Evolutionary conservation across 192 early-diverging fungal species (phyloP), one percentile per base, ranked within the genome.

Genomic region (Gryganskiella cystojenkinii): DNA sequence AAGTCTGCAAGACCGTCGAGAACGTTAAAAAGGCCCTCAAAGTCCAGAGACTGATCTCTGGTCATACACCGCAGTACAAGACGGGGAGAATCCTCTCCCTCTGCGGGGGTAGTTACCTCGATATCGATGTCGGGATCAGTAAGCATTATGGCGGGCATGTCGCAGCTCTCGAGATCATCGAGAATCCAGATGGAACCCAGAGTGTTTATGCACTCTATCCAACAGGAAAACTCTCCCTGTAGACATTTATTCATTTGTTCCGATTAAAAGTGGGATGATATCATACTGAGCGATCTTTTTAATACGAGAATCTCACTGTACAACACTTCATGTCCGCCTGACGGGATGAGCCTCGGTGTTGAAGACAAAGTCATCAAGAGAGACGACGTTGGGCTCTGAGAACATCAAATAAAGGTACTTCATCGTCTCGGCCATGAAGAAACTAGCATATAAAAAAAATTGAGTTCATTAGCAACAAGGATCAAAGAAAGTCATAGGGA

Each of bases 321-420:
- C n/a, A n/a, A n/a, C n/a, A n/a, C n/a, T n/a, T n/a, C n/a, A n/a
- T n/a, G n/a, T n/a, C n/a, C n/a, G n/a, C n/a, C n/a, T n/a, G 27
- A 98, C 64, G 47, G 95, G 95, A 81, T 98, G 97, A 24, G 95
- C 96, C 79, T 98, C 97, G 3, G 97, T 99, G 70, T 95, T 99
- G 65, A 98, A 89, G 4, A 98, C 95, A 82, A 89, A 96, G 76
- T 93, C 72, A 60, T 94, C 91, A 40, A 97, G 81, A 10, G 92
- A 80, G 35, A 95, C 67, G 8, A 86, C 56, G 64, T 89, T 79
- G 0, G 84, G 56, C 31, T 85, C 79, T 19, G 89, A 87, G 72
- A 95, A 98, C 52, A 98, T 84, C 70, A 99, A 64, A 75, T 94
- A 99, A 27, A 96, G 83, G 75, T 99, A 99, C 82, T 99, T 99